A percentile compares a stretch with the other conserved stretches of the same genome.
These are phyloP conservation scores for Globisporangium nodosum DNA, from an alignment of 352 stramenopile species.

Conservation along the genomic window DNA sequence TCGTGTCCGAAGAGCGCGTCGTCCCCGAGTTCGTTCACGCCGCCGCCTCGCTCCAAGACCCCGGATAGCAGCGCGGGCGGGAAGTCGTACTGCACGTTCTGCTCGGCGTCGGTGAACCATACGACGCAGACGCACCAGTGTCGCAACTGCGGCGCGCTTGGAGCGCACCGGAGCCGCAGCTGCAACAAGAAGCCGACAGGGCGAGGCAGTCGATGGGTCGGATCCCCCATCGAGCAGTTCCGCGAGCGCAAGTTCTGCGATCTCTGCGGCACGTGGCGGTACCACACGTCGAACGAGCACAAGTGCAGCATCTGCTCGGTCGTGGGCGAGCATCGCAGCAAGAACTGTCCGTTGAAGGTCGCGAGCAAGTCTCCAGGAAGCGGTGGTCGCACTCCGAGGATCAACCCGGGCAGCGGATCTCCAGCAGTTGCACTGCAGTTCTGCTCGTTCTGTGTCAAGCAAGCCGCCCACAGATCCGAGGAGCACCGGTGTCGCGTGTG, in stretches of 20 bases:
- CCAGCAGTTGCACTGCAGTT: constrained; percentile 15
- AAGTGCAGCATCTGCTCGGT: constrained; percentile 58
- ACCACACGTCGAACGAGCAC: constrained; percentile 56
- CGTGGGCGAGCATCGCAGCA: constrained; percentile 57
- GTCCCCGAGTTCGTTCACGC: constrained; percentile 16
- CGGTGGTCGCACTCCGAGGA: constrained; percentile 9
- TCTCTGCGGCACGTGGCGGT: constrained; percentile 43
- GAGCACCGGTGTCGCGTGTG: constrained; percentile 63
- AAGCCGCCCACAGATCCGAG: constrained; percentile 42
- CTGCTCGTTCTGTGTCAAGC: constrained; percentile 61
- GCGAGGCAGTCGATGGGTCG: constrained; percentile 35
- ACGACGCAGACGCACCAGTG: constrained; percentile 55
- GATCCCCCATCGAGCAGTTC: constrained; percentile 29
- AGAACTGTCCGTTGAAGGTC: constrained; percentile 43
- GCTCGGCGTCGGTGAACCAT: constrained; percentile 45
- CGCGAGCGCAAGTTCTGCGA: constrained; percentile 51
- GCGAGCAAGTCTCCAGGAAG: constrained; percentile 2
- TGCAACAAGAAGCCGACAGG: constrained; percentile 23
- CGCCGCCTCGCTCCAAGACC: constrained; percentile 5
- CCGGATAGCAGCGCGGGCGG: constrained; percentile 11
- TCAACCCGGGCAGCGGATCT: constrained; percentile 2
- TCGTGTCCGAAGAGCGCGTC: constrained; percentile 28
- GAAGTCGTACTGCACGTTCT: constrained; percentile 57
- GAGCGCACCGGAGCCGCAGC: constrained; percentile 49
- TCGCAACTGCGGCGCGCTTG: constrained; percentile 43